Evolutionary conservation across 306 rosid species (phyloP).

Genomic region (Comarum palustre): DNA sequence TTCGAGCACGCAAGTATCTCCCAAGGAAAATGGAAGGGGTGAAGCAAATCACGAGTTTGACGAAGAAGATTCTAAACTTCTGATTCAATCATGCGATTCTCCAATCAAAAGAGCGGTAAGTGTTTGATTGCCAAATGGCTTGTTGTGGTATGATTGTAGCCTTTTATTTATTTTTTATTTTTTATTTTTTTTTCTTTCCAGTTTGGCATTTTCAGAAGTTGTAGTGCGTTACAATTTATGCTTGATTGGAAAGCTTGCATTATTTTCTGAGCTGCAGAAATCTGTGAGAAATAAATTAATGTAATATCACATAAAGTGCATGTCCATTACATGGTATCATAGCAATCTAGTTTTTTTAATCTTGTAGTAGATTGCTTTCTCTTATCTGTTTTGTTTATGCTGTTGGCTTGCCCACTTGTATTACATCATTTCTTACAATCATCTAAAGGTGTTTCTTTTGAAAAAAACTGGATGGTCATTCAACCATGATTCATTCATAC

Average conservation of each 20-base stretch:
- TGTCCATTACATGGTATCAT: not conserved
- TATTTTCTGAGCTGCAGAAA: not conserved
- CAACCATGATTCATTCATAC: not conserved
- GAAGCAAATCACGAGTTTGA: slow-evolving; percentile 41
- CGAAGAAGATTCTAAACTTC: slow-evolving; percentile 39
- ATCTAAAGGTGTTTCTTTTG: not conserved
- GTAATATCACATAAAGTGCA: not conserved
- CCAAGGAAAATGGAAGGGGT: slow-evolving; percentile 37
- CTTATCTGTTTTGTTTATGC: not conserved
- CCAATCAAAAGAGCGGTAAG: slow-evolving; percentile 47
- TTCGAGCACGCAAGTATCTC: slow-evolving; percentile 37
- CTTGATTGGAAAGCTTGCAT: not conserved
- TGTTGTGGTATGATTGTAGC: not conserved
- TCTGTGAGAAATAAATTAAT: not conserved
- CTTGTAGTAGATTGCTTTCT: not conserved
- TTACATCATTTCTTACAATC: not conserved
- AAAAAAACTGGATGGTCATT: not conserved
- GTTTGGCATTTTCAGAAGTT: slow-evolving; percentile 19
- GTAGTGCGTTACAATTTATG: not conserved
- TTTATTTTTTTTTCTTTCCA: not conserved
- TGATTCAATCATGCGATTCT: slow-evolving; percentile 42
- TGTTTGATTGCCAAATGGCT: slow-evolving; percentile 1
- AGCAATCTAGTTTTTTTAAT: not conserved
- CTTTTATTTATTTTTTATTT: not conserved
- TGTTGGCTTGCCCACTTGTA: not conserved